Base-by-base conservation (phyloP, 176 grass and related monocot genomes). In the Panicum miliaceum region DNA sequence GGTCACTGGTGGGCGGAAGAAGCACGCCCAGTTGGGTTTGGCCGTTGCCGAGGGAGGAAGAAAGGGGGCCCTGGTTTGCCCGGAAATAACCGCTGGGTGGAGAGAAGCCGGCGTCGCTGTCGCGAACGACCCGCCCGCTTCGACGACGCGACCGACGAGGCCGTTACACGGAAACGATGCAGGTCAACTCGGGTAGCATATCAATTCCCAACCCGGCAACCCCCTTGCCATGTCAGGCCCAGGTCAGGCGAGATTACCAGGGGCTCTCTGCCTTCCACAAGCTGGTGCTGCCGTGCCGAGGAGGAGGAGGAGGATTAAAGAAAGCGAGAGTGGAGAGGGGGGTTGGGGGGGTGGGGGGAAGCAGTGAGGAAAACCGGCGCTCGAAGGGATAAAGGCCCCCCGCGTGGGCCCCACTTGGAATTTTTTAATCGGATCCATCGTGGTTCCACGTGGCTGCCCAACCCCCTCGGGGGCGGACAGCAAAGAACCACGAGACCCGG, bases 401-500 rank as follows among this genome's bases (percentile, higher is more conserved):
- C 20, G 34, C n/a, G 73, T 61, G 75, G 18, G 14, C 0, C 40
- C 45, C 12, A 36, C 13, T 27, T 35, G 59, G 40, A 32, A 51
- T 29, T 89, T 14, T 90, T 90, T 90, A 89, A 61, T 93, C 45
- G 6, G 27, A 85, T 91, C 94, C 85, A 71, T 76, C 94, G 94
- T 96, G 94, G 83, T 62, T 87, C 91, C 89, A 96, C 94, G 88
- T 96, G 88, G 88, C 77, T 6, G 43, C 46, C 52, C 73, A 54
- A 84, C 75, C 71, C 68, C 38, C 47, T 64, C 14, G 51, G 69
- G 41, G 23, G 75, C 16, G 16, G n/a, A 23, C 22, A 9, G 20
- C 0, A 12, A 32, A 9, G 20, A 16, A 40, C 64, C 75, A 35
- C 78, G 48, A 20, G 53, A 56, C 18, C 51, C 53, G 7, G 18